phyloP scores from a whole-genome alignment of 192 early-diverging fungal genomes.

The Coemansia guatemalensis region DNA sequence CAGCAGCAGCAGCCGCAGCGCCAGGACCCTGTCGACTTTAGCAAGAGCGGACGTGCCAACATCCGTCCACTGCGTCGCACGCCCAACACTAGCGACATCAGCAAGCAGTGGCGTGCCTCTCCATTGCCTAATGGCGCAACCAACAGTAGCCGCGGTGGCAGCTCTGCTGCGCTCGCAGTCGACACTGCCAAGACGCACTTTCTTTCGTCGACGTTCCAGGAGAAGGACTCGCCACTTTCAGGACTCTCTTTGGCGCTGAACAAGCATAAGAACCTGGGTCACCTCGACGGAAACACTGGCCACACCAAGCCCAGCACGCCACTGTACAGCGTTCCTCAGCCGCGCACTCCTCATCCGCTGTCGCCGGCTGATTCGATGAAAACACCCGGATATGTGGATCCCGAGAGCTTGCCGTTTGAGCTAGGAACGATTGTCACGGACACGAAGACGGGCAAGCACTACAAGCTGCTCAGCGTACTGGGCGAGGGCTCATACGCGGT shows the following conservation, averaged over 20 bases:
- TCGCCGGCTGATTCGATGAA: constrained; percentile 50
- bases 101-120: constrained; percentile 50
- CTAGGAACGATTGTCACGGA: constrained; percentile 52
- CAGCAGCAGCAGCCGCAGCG: constrained; percentile 19
- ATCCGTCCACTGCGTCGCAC: constrained; percentile 37
- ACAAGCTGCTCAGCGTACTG: constrained; percentile 56
- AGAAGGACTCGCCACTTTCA: constrained; percentile 39
- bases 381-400: constrained; percentile 52
- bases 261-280: constrained; percentile 26
- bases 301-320: constrained; percentile 18
- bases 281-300: constrained; percentile 6
- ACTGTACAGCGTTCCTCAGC: constrained; percentile 37
- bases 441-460: constrained; percentile 40
- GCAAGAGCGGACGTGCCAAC: constrained; percentile 10
- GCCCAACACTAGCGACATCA: constrained; percentile 45
- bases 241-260: constrained; percentile 50
- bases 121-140: constrained; percentile 13
- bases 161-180: constrained; percentile 10
- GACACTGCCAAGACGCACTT: constrained; percentile 23
- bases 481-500: constrained; percentile 77
- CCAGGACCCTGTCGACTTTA: constrained; percentile 4
- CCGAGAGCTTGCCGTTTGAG: constrained; percentile 52
- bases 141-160: constrained; percentile 7
- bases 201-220: constrained; percentile 50
- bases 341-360: constrained; percentile 45